These are phyloP conservation scores for Vitis labrusca DNA, from an alignment of 164 flowering plant genomes.

Conservation along the genomic window DNA sequence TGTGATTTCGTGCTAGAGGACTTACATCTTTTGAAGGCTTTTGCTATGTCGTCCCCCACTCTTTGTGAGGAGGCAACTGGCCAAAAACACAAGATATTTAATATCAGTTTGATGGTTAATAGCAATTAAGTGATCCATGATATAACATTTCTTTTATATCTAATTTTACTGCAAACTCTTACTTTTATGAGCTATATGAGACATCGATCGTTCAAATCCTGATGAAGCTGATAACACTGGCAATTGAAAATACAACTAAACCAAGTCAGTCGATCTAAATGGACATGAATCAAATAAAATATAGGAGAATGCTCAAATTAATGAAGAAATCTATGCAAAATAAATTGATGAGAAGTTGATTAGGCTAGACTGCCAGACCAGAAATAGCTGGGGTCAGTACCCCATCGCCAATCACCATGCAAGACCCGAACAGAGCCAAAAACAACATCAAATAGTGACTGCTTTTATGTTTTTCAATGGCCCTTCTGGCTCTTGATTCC, in stretches of 20 bases:
- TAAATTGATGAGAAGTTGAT: too few relatives aligned
- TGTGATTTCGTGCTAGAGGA: not conserved
- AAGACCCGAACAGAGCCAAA: constrained; percentile 60
- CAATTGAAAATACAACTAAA: constrained; percentile 4
- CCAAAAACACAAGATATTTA: constrained; percentile 7
- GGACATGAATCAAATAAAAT: not conserved
- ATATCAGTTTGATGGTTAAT: not conserved
- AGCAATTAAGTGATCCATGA: not conserved
- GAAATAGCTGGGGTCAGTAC: constrained; percentile 71
- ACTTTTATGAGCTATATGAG: constrained; percentile 32
- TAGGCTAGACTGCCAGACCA: constrained; percentile 30
- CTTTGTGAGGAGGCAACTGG: constrained; percentile 25
- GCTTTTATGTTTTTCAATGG: constrained; percentile 42
- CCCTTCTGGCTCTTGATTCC: constrained; percentile 52
- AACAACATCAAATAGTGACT: constrained; percentile 57
- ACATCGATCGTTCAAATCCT: constrained; percentile 41
- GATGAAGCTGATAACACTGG: constrained; percentile 60
- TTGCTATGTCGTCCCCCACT: constrained; percentile 3
- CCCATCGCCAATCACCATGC: constrained; percentile 68
- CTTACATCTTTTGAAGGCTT: constrained; percentile 35
- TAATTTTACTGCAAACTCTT: constrained; percentile 15
- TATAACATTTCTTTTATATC: not conserved
- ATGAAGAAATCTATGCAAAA: not conserved
- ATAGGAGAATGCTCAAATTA: not conserved
- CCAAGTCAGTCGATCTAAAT: not conserved